These are phyloP conservation scores for Trichophaea hybrida DNA, from an alignment of 2,329 filamentous ascomycete genomes.

Conservation along the genomic window DNA sequence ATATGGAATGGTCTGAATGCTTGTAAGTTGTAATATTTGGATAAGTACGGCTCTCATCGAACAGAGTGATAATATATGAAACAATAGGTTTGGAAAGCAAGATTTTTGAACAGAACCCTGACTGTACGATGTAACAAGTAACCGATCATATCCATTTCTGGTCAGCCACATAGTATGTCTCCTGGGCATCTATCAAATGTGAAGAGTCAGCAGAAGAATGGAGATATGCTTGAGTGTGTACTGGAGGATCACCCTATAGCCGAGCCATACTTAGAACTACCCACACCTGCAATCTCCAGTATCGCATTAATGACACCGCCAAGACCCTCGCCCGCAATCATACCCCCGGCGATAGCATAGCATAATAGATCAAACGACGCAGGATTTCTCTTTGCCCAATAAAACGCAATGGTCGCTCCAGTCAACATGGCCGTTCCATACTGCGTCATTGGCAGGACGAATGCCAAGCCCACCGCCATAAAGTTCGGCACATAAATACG, in stretches of 20 bases:
- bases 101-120: no score
- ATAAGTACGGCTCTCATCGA: no score
- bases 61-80: no score
- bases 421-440: constrained; percentile 47
- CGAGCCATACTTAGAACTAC: constrained; percentile 32
- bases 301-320: constrained; percentile 48
- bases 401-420: constrained; percentile 39
- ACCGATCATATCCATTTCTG: no score
- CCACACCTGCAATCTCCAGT: constrained; percentile 33
- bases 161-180: no score
- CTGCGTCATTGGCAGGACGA: constrained; percentile 43
- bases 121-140: no score
- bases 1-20: no score
- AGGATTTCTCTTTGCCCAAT: constrained; percentile 43
- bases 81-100: no score
- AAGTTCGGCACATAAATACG: constrained; percentile 46
- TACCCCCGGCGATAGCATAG: constrained; percentile 45
- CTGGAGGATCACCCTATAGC: constrained; percentile 33
- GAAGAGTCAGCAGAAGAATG: not conserved
- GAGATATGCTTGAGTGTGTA: constrained; percentile 17
- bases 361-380: constrained; percentile 44
- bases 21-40: no score
- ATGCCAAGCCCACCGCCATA: constrained; percentile 46
- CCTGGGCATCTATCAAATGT: not conserved
- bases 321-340: constrained; percentile 50